Base-by-base conservation (phyloP, 106 monocot genomes). In the Chionographis japonica region DNA sequence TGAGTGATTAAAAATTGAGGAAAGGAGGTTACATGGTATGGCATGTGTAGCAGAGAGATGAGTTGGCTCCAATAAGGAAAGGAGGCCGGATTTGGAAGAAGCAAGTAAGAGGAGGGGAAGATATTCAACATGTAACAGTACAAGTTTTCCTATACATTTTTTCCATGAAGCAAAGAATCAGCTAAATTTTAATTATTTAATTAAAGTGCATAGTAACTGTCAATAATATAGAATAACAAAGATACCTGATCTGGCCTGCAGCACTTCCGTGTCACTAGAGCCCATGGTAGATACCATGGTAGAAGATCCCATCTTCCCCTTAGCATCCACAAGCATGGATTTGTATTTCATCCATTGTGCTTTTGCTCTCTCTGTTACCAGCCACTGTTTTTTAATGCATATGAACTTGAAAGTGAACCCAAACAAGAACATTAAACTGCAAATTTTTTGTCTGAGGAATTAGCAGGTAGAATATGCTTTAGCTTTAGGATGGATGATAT, bases 261-360 rank as follows among this genome's bases (percentile, higher is more conserved):
- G 57, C 16, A 59, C 35, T 46, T 61, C 61, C 56, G 16, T 63
- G 40, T 2, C 41, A 10, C 12, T 17, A 63, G 75, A 64, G 56
- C 4, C 60, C 16, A 12, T 50, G 11, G 19, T 41, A 69, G 59
- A 56, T 51, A n/a, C 37, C 3, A 14, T 12, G 9, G 37, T 17
- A 51, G 68, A 79, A 52, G 27, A 62, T 52, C 56, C 67, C 64
- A 40, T 53, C 41, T 71, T 68, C 40, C 58, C 12, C 77, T 79
- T 72, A 70, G 87, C 86, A 76, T 78, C 60, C 61, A 63, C 81
- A 87, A 92, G 87, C 97, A 97, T 89, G 46, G 74, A 57, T 89
- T 78, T 89, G 73, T 92, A 97, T 62, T 78, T 86, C 46, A 69
- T 12, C 97, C 97, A 97, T 67, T 89, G 89, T 68, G 73, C 52